phyloP scores from a whole-genome alignment of 352 stramenopile species.

The Pythium dissotocum region DNA sequence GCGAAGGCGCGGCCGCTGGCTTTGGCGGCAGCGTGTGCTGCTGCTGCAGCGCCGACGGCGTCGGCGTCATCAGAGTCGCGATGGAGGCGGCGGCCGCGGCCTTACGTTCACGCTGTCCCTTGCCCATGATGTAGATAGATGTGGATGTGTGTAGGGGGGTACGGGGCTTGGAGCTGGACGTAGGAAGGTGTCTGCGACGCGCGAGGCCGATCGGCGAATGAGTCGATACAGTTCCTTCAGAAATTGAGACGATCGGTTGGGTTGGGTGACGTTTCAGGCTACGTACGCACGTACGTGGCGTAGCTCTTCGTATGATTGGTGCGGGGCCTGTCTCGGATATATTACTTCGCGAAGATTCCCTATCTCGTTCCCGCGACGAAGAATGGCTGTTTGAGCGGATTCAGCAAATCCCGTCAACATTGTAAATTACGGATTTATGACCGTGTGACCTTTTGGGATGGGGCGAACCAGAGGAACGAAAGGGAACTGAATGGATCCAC shows the following conservation, averaged over 20 bases:
- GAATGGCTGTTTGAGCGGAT: neutral
- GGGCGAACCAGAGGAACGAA: neutral
- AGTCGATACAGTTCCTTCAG: neutral
- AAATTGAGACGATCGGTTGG: neutral
- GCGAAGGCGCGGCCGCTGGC: slow-evolving; percentile 3
- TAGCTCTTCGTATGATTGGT: neutral
- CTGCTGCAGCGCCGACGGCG: slow-evolving; percentile 42
- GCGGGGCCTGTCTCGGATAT: neutral
- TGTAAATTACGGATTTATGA: neutral
- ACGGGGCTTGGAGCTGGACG: neutral
- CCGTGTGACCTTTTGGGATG: neutral
- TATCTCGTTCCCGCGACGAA: neutral
- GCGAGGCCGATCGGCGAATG: neutral
- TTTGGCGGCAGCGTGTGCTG: slow-evolving; percentile 21
- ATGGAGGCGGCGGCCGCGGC: slow-evolving; percentile 52
- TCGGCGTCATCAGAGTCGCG: slow-evolving; percentile 35
- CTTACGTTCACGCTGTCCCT: slow-evolving; percentile 63
- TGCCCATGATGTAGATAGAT: slow-evolving; percentile 47
- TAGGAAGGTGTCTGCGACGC: neutral
- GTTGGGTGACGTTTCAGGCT: neutral
- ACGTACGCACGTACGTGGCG: neutral
- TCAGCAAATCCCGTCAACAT: neutral
- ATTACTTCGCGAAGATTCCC: neutral
- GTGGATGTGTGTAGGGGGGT: neutral
- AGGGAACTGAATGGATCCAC: neutral